Evolutionary conservation across 768 basidiomycete genomes (phyloP), one percentile per base, ranked within the genome.

Genomic region (Boletus pseudopeckii): DNA sequence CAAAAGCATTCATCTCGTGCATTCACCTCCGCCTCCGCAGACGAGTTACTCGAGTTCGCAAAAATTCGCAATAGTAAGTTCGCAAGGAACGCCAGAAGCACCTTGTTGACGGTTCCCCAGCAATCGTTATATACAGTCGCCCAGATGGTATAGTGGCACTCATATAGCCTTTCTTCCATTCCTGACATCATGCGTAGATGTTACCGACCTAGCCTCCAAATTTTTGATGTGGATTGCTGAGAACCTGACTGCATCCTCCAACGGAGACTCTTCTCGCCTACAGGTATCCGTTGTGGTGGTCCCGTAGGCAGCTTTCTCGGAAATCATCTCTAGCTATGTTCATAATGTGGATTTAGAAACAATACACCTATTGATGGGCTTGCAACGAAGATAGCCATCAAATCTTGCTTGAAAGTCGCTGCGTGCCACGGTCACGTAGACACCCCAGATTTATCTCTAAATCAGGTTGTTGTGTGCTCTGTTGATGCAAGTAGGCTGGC

Each of bases 381-480:
- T 9, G 52, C 50, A 33, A 50, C 50, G 24, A 58, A 59, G 37
- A 53, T 68, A 38, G 41, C 56, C 36, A 15, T 36, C 39, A 34
- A 48, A 37, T 65, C 64, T 54, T 39, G 26, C 41, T 54, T 66
- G 54, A 65, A 33, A 30, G 52, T 59, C 17, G 47, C 45, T 39
- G 51, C 54, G 41, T 68, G 61, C 30, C 42, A 56, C 32, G 30
- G 42, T 36, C 45, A 40, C 20, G 43, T 22, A 39, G 54, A 68
- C 22, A 52, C 45, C 26, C 56, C 52, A n/a, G 63, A 65, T 47
- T 49, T 57, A 32, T 54, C 50, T 61, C 28, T 53, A 13, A 54
- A 65, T 37, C 73, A 76, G 52, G 67, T 79, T 18, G 60, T 79
- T 40, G 64, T 82, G 37, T 70, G 71, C n/a, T 65, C 75, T 22